Base-by-base conservation (phyloP, 108 stramenopile species). In the Nitzschia putrida region DNA sequence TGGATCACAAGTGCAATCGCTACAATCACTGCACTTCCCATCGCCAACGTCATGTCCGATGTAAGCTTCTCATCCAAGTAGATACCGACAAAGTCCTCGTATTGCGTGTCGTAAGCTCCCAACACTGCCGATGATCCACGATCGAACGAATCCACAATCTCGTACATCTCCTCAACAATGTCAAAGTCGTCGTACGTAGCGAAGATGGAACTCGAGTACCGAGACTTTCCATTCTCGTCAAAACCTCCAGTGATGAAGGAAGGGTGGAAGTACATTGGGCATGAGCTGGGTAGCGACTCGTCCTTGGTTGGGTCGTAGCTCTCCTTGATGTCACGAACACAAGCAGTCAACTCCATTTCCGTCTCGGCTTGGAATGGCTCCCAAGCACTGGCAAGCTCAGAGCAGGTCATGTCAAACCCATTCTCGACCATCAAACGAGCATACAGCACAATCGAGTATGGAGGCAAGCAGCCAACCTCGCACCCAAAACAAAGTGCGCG, bases 51-150 rank as follows among this genome's bases (percentile, higher is more conserved):
- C 80, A 81, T 81, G 44, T 85, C 83, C 10, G 8, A 43, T 21
- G 23, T 29, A n/a, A 85, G 11, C 9, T 49, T 50, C 23, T 25
- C 66, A 41, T 81, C 78, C 24, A 63, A 13, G n/a, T 68, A 71
- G 26, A 76, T 37, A 5, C 65, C 40, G 18, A 73, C 71, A 29
- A 85, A 85, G 55, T 69, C 57, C 53, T 80, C 70, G 24, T 76
- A 40, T 58, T 66, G 54, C 3, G 83, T 85, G 43, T 79, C 77
- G 54, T 79, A 85, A 50, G 67, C 79, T 24, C 76, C 83, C 12
- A 63, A 26, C 21, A 83, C 61, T 13, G 38, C 6, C 8, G 57
- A 59, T 24, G 51, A 56, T 21, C 54, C 75, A 25, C 51, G 34
- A 59, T 72, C 74, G 49, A 65, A 76, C 12, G 68, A 49, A 37